Evolutionary conservation across 163 green algal genomes (phyloP).

Genomic region (Coccomyxa subellipsoidea): DNA sequence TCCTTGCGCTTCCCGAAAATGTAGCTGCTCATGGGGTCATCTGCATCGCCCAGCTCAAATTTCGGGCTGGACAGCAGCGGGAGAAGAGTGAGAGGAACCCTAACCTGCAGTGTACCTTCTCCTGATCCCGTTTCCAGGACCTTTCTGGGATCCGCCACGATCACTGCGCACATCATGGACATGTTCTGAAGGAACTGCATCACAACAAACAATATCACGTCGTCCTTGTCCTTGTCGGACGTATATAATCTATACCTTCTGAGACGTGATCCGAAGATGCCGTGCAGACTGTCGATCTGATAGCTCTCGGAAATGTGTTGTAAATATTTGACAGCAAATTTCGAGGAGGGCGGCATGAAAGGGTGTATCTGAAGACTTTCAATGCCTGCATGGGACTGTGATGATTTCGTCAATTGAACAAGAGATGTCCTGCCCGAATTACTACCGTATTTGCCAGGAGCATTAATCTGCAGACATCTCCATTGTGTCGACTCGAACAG

Average conservation of each 20-base stretch:
- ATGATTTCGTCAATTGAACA: too few species aligned
- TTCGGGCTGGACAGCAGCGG: neutral
- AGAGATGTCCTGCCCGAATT: too few species aligned
- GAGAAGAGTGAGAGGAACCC: neutral
- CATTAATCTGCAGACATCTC: too few species aligned
- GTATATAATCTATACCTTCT: neutral
- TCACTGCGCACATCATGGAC: neutral
- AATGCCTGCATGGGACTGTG: neutral
- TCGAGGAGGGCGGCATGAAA: neutral
- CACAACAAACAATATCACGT: too few species aligned
- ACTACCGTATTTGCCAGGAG: too few species aligned
- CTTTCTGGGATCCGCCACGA: neutral
- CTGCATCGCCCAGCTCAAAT: slow-evolving; percentile 28
- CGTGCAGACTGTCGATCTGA: neutral
- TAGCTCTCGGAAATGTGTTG: neutral
- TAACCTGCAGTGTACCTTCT: neutral
- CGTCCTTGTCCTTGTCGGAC: too few species aligned
- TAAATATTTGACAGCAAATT: neutral
- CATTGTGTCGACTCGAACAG: too few species aligned
- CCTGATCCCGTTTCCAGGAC: neutral
- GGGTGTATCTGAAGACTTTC: neutral
- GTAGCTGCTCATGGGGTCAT: slow-evolving; percentile 28
- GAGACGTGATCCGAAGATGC: neutral
- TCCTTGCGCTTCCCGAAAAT: slow-evolving; percentile 28
- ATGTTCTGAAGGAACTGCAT: neutral